Evolutionary conservation across 169 alveolate genomes (phyloP), one percentile per base, ranked within the genome.

Genomic region (Eimeria maxima): DNA sequence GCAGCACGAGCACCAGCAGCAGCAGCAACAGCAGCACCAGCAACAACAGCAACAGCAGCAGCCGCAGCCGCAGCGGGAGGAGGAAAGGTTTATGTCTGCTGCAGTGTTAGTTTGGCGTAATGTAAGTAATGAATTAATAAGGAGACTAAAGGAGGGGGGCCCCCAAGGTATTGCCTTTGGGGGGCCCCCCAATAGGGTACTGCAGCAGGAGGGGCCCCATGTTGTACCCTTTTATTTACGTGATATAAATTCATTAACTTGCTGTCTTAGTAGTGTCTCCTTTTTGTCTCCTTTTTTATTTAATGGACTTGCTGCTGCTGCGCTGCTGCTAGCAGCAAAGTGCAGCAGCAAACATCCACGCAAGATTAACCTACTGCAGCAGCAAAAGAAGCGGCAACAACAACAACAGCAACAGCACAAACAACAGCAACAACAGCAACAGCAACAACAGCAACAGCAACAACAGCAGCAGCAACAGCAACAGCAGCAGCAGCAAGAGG

Each of bases 51-150:
- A 57, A 24, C 80, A 33, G 80, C 47, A 69, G 80, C 60, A 76
- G 60, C 63, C 33, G 87, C 87, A 38, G 87, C 63, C 4, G 53
- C 87, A 76, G 87, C 87, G 42, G 87, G n/a, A 76, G 57, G 63
- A 76, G 29, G 57, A 33, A n/a, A 76, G 53, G 63, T 76, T 6
- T 45, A 42, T 76, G 29, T 4, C 47, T 42, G 87, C 87, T 6
- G 87, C 87, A 33, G 27, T 33, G 2, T 24, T 44, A 13, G 87
- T 76, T 8, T 76, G 87, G 87, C 57, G 55, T 33, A 4, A 24
- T 33, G 87, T 76, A 5, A 38, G 38, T 45, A 33, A 27, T 2
- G 87, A 76, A 29, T 18, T 76, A 44, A 76, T 8, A 24, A n/a
- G 16, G 87, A 20, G 87, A 38, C 60, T 76, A 8, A 14, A 76